Conservation (phyloP, 345 rosid species). For the Nasturtium officinale region DNA sequence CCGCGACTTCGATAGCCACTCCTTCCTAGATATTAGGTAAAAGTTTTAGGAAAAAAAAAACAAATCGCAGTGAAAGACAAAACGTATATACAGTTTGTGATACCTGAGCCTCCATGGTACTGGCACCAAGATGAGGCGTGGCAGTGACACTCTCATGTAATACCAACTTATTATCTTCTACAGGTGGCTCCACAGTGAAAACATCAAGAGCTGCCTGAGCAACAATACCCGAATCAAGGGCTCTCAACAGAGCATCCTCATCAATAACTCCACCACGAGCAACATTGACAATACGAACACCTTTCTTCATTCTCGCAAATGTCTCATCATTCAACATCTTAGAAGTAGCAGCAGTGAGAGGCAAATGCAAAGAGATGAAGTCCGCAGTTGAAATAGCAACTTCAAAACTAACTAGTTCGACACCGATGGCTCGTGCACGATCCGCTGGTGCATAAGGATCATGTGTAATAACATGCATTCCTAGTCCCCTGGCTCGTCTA, state of each 20-base stretch:
- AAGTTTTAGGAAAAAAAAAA: not conserved
- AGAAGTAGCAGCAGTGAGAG: conserved; percentile 55
- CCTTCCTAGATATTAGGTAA: conserved; percentile 45
- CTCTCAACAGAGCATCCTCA: conserved; percentile 55
- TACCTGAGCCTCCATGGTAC: conserved; percentile 64
- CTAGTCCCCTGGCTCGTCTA: conserved; percentile 55
- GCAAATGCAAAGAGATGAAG: conserved; percentile 59
- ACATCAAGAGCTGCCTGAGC: conserved; percentile 65
- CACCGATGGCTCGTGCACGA: conserved; percentile 58
- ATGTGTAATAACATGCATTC: conserved; percentile 57
- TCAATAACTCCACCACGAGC: conserved; percentile 61
- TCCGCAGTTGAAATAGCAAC: conserved; percentile 54
- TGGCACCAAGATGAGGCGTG: conserved; percentile 69
- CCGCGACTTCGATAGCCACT: conserved; percentile 61
- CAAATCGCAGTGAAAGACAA: not conserved
- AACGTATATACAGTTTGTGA: not conserved
- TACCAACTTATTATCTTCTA: conserved; percentile 48
- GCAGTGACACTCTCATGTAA: conserved; percentile 56
- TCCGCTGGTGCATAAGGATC: conserved; percentile 63
- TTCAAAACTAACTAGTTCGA: conserved; percentile 51
- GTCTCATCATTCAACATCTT: conserved; percentile 57
- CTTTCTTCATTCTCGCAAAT: conserved; percentile 56
- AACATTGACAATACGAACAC: conserved; percentile 57
- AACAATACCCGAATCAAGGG: conserved; percentile 52
- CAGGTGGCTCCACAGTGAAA: conserved; percentile 54